A percentile compares a stretch with the other conserved stretches of the same genome.
Conservation (phyloP, 139 green algal species). For the Gonium pectorale region DNA sequence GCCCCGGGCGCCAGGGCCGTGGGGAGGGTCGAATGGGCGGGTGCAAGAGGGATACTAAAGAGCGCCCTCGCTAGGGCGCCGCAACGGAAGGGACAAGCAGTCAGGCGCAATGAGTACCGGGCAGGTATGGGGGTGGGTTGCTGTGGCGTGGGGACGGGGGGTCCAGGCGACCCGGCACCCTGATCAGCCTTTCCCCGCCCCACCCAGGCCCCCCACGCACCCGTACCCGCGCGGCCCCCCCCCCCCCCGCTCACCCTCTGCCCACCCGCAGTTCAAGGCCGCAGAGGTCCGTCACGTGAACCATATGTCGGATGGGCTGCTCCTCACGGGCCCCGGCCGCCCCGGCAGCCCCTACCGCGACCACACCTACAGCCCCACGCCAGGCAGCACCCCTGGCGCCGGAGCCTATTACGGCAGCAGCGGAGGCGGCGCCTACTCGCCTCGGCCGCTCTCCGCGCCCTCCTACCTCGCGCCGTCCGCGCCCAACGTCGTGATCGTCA, state of each 20-base stretch:
- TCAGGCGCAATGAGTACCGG: too few relatives aligned
- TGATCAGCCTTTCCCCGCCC: background rate
- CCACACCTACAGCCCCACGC: background rate
- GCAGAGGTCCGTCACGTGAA: constrained; percentile 21
- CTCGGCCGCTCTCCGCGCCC: constrained; percentile 8
- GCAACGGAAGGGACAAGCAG: too few relatives aligned
- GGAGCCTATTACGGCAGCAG: background rate
- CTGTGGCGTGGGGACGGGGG: too few relatives aligned
- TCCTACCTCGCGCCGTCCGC: background rate
- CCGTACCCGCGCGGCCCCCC: background rate
- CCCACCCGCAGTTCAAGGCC: constrained; percentile 28
- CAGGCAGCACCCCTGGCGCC: background rate
- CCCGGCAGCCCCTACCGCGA: constrained; percentile 25
- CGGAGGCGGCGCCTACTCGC: background rate
- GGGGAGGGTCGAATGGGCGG: background rate
- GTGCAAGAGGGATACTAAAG: background rate
- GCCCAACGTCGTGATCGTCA: constrained; percentile 29
- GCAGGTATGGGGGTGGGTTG: too few relatives aligned
- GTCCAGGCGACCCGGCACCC: too few relatives aligned
- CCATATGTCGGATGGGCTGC: constrained; percentile 30
- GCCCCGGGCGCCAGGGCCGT: background rate
- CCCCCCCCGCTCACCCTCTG: background rate
- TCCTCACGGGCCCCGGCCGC: constrained; percentile 1
- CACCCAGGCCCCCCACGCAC: background rate
- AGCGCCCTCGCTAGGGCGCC: too few relatives aligned